Evolutionary conservation across 2,329 filamentous ascomycete genomes (phyloP), one percentile per base, ranked within the genome.

Genomic region (Ceratocystis cacaofunesta): DNA sequence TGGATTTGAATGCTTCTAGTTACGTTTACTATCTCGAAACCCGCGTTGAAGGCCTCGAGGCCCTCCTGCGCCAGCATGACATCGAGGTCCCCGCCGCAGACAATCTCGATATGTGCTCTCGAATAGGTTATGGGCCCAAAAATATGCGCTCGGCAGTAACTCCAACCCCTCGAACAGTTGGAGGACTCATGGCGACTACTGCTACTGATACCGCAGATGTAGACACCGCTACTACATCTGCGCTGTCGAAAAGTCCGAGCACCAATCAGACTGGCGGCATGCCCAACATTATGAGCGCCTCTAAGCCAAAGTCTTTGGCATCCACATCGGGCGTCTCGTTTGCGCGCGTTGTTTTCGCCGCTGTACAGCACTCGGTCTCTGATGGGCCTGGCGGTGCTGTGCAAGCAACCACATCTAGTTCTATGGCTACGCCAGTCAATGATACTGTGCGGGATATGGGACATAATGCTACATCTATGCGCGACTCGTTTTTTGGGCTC

Each of bases 11-110:
- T 36, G 1, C 44, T 65, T 67, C 55, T 69, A 90, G 88, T 75
- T 97, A 97, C 78, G 90, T 97, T 61, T 96, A 89, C 76, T 97
- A 96, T 73, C 85, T 97, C 67, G 92, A 97, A 75, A 89, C 88
- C 32, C 82, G 92, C 67, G 84, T 96, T 65, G 82, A 86, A 68
- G 89, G 94, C 75, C 84, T 97, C 36, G 92, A 97, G 75, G 81
- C 81, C 43, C 77, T 94, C 46, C 81, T 97, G 62, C 78, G 79
- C 55, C 79, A 84, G 41, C 85, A 91, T 71, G 81, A 82, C 57
- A 83, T 96, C 66, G 69, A 85, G 15, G 94, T 88, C 71, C 86
- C 89, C 17, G 82, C 88, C 0, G 85, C 89, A 66, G 79, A 84
- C 60, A 79, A 85, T 68, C 87, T 96, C 71, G 85, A 89, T 70